Percentiles rank a stretch among this genome's conserved stretches.
Evolutionary conservation across 2,329 filamentous ascomycete genomes (phyloP).

Genomic region (Cladosporium sp.): DNA sequence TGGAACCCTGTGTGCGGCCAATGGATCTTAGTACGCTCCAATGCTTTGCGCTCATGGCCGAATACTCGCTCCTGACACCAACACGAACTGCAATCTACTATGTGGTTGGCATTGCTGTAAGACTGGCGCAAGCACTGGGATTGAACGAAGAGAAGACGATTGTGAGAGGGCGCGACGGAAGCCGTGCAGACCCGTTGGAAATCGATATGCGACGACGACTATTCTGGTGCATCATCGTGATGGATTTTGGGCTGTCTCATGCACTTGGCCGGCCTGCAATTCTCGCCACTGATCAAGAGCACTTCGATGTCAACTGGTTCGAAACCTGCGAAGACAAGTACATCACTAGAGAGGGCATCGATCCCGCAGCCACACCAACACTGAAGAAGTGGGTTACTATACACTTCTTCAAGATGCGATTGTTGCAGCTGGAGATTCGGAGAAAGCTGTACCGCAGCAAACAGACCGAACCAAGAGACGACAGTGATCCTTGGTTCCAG

Average conservation of each 20-base stretch:
- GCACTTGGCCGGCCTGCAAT: slow-evolving; percentile 82
- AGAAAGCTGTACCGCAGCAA: slow-evolving; percentile 83
- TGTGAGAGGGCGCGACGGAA: slow-evolving; percentile 56
- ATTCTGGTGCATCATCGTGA: slow-evolving; percentile 81
- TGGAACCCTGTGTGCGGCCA: slow-evolving; percentile 77
- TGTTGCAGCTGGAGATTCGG: slow-evolving; percentile 83
- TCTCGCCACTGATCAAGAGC: slow-evolving; percentile 75
- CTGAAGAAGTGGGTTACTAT: slow-evolving; percentile 85
- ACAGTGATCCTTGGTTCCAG: slow-evolving; percentile 81
- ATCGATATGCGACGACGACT: slow-evolving; percentile 86
- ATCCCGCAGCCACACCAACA: slow-evolving; percentile 59
- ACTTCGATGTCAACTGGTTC: slow-evolving; percentile 83
- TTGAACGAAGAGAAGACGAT: slow-evolving; percentile 88
- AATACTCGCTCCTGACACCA: slow-evolving; percentile 88
- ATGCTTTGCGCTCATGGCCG: slow-evolving; percentile 79
- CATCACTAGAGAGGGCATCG: slow-evolving; percentile 74
- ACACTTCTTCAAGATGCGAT: slow-evolving; percentile 88
- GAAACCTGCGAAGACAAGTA: slow-evolving; percentile 75
- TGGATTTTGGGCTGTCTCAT: slow-evolving; percentile 86
- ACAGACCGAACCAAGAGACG: slow-evolving; percentile 67
- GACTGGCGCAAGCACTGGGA: slow-evolving; percentile 84
- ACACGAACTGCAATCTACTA: slow-evolving; percentile 92
- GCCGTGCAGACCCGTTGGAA: slow-evolving; percentile 64
- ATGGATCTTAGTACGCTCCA: slow-evolving; percentile 89
- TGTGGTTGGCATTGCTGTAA: slow-evolving; percentile 80